phyloP scores from a whole-genome alignment of 129 eudicot species.

The Helianthus tuberosus region DNA sequence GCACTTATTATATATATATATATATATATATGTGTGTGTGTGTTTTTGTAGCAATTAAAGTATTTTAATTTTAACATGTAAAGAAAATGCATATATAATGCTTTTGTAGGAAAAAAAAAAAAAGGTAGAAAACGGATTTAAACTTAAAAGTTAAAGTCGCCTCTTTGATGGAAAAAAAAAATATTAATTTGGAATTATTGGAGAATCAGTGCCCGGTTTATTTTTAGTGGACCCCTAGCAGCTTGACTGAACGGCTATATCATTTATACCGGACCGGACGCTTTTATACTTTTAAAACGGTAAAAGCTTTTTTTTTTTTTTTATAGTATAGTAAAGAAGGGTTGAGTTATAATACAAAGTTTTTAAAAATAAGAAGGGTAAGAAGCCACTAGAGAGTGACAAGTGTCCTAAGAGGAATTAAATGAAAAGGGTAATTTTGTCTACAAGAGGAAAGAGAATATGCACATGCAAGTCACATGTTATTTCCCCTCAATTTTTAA shows the following conservation, averaged over 20 bases:
- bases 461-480: too few species aligned
- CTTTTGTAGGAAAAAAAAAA: neutral
- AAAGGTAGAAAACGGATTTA: neutral
- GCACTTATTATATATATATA: too few species aligned
- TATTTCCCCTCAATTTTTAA: too few species aligned
- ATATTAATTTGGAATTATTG: conserved; percentile 10
- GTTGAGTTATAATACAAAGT: too few species aligned
- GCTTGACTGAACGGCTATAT: conserved; percentile 11
- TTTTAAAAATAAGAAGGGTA: too few species aligned
- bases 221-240: conserved; percentile 5
- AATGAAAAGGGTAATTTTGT: too few species aligned
- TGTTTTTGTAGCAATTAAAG: too few species aligned
- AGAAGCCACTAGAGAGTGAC: too few species aligned
- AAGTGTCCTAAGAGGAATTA: too few species aligned
- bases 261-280: neutral
- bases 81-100: neutral
- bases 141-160: conserved; percentile 7
- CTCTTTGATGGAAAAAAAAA: neutral
- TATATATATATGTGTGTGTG: too few species aligned
- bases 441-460: too few species aligned
- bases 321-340: neutral
- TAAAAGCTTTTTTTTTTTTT: neutral
- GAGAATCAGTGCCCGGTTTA: neutral
- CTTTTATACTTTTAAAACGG: neutral
- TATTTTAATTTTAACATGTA: neutral